Evolutionary conservation across 257 asterid species (phyloP).

Genomic region (Primulina eburnea): DNA sequence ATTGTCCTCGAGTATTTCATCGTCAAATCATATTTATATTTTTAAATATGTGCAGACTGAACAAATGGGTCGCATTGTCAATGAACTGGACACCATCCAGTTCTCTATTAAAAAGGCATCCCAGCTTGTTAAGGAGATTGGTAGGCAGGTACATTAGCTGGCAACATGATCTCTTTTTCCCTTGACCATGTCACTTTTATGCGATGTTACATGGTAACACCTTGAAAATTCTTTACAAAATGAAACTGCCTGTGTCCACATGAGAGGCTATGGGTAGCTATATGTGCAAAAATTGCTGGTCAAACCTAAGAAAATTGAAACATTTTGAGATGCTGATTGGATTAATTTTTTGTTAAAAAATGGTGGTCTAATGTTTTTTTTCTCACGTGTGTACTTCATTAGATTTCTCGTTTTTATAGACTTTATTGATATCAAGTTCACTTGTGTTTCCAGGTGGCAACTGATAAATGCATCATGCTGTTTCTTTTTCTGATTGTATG

Average conservation of each 20-base stretch:
- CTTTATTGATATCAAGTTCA: conserved; percentile 8
- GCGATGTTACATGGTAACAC: neutral
- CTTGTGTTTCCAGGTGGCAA: conserved; percentile 71
- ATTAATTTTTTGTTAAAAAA: neutral
- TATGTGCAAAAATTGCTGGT: conserved; percentile 9
- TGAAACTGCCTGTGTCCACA: neutral
- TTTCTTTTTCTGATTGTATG: conserved; percentile 82
- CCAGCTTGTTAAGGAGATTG: conserved; percentile 98
- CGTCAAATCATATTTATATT: conserved; percentile 18
- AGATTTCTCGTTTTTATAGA: conserved; percentile 20
- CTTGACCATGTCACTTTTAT: conserved; percentile 1
- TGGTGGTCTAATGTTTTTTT: conserved; percentile 4
- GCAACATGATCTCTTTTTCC: neutral
- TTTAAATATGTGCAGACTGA: conserved; percentile 56
- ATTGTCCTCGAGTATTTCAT: conserved; percentile 17
- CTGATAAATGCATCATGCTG: conserved; percentile 92
- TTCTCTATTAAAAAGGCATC: conserved; percentile 94
- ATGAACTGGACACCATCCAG: conserved; percentile 91
- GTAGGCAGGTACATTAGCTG: conserved; percentile 68
- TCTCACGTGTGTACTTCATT: conserved; percentile 6
- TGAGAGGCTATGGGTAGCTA: conserved; percentile 15
- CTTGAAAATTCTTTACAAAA: conserved; percentile 2
- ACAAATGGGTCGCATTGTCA: conserved; percentile 99
- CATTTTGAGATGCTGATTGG: neutral
- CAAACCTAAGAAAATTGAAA: conserved; percentile 3